phyloP scores from a whole-genome alignment of 2,329 filamentous ascomycete species.

The Colletotrichum sidae region DNA sequence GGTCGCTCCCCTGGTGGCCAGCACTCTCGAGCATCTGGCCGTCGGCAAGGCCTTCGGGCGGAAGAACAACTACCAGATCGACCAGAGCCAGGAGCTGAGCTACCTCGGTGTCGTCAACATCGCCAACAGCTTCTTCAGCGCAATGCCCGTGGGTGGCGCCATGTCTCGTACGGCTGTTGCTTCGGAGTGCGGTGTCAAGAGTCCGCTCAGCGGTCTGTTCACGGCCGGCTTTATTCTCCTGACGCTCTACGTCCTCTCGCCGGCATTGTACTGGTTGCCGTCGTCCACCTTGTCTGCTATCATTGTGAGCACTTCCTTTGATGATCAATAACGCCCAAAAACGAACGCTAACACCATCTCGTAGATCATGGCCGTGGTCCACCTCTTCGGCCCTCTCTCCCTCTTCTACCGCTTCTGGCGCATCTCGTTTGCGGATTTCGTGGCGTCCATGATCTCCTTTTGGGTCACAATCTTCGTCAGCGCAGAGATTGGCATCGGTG shows the following conservation, averaged over 20 bases:
- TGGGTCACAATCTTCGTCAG: slow-evolving; percentile 73
- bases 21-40: slow-evolving; percentile 72
- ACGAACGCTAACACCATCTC: neutral
- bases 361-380: slow-evolving; percentile 33
- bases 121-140: slow-evolving; percentile 73
- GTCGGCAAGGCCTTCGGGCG: slow-evolving; percentile 73
- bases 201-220: slow-evolving; percentile 69
- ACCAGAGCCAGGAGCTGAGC: slow-evolving; percentile 73
- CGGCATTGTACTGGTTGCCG: slow-evolving; percentile 74
- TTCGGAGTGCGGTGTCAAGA: slow-evolving; percentile 71
- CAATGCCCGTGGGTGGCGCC: slow-evolving; percentile 73
- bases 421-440: slow-evolving; percentile 73
- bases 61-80: slow-evolving; percentile 71
- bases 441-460: slow-evolving; percentile 71
- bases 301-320: slow-evolving; percentile 70
- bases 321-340: slow-evolving; percentile 41
- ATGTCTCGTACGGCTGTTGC: slow-evolving; percentile 78
- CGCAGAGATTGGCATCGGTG: slow-evolving; percentile 69
- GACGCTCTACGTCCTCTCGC: slow-evolving; percentile 70
- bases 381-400: slow-evolving; percentile 38
- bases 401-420: slow-evolving; percentile 76
- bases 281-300: slow-evolving; percentile 74
- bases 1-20: slow-evolving; percentile 72
- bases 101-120: slow-evolving; percentile 73
- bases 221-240: slow-evolving; percentile 72